Conservation (phyloP, 768 basidiomycete genomes). For the Dioszegia aurantiaca region DNA sequence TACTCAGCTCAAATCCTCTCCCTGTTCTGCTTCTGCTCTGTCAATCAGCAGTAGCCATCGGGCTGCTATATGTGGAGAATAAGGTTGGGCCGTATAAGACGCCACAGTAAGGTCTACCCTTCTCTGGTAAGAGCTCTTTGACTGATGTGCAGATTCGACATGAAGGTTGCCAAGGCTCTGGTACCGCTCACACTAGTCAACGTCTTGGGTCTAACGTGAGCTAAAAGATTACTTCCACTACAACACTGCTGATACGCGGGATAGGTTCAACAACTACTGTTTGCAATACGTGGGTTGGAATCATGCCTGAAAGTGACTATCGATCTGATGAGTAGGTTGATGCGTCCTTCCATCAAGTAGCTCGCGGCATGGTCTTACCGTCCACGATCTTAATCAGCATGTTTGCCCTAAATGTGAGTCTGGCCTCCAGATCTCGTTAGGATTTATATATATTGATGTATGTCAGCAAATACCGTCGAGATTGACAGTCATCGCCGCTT, state of each 20-base stretch:
- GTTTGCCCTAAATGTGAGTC: slow-evolving; percentile 64
- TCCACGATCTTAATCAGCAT: slow-evolving; percentile 88
- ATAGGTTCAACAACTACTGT: slow-evolving; percentile 81
- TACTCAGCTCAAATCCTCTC: slow-evolving; percentile 39
- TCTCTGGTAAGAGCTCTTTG: background rate
- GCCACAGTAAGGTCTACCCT: slow-evolving; percentile 22
- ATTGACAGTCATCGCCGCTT: slow-evolving; percentile 70
- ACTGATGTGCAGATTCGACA: slow-evolving; percentile 56
- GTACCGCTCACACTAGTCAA: slow-evolving; percentile 72
- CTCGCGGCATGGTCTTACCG: slow-evolving; percentile 86
- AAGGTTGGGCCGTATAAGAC: slow-evolving; percentile 35
- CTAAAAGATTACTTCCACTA: background rate
- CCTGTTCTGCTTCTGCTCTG: slow-evolving; percentile 41
- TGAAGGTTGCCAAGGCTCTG: slow-evolving; percentile 68
- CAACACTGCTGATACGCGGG: background rate
- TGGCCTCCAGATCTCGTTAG: background rate
- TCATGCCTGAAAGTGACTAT: slow-evolving; percentile 67
- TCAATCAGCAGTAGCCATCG: slow-evolving; percentile 35
- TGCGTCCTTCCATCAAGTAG: slow-evolving; percentile 63
- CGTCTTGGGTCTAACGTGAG: slow-evolving; percentile 76
- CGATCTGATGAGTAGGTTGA: slow-evolving; percentile 22
- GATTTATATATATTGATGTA: too few species aligned
- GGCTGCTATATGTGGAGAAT: slow-evolving; percentile 25
- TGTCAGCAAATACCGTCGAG: slow-evolving; percentile 61
- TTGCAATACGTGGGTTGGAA: slow-evolving; percentile 88